Evolutionary conservation across 1,284 basidiomycete genomes (phyloP).

Genomic region (Sporisorium reilianum): DNA sequence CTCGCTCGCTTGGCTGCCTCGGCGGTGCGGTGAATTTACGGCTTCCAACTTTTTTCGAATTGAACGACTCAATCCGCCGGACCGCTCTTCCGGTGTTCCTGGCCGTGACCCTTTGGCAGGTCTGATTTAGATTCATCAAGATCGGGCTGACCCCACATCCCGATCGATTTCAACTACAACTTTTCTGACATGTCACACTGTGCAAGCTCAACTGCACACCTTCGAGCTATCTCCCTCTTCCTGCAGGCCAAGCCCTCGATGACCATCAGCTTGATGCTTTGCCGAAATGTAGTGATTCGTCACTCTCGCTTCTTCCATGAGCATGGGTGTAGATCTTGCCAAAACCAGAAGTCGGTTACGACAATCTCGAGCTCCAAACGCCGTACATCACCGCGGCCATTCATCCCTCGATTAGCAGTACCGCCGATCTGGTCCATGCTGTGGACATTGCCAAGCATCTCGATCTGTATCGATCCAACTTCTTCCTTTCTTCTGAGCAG

Average conservation of each 20-base stretch:
- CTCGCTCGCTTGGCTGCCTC: no score
- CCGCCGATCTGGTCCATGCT: neutral
- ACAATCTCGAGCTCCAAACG: conserved; percentile 1
- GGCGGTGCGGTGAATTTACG: conserved; percentile 41
- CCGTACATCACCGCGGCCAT: conserved; percentile 9
- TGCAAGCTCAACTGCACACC: neutral
- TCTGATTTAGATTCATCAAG: no score
- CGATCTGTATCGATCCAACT: neutral
- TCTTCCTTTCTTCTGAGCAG: neutral
- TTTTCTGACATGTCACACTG: conserved; percentile 33
- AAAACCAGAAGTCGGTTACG: conserved; percentile 8
- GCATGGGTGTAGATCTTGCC: conserved; percentile 19
- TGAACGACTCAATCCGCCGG: conserved; percentile 23
- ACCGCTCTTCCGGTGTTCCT: conserved; percentile 31
- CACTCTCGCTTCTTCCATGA: neutral
- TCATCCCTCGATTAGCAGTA: neutral
- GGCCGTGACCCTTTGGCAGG: no score
- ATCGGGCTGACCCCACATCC: no score
- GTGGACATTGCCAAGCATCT: no score
- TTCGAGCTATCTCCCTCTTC: neutral
- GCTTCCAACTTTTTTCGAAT: conserved; percentile 3
- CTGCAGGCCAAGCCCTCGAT: neutral
- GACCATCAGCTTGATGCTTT: neutral
- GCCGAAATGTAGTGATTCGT: neutral
- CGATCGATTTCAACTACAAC: neutral